Percentiles rank a stretch among this genome's conserved stretches.
Evolutionary conservation across 768 basidiomycete genomes (phyloP).

Genomic region (Hemileccinum rubropunctum): DNA sequence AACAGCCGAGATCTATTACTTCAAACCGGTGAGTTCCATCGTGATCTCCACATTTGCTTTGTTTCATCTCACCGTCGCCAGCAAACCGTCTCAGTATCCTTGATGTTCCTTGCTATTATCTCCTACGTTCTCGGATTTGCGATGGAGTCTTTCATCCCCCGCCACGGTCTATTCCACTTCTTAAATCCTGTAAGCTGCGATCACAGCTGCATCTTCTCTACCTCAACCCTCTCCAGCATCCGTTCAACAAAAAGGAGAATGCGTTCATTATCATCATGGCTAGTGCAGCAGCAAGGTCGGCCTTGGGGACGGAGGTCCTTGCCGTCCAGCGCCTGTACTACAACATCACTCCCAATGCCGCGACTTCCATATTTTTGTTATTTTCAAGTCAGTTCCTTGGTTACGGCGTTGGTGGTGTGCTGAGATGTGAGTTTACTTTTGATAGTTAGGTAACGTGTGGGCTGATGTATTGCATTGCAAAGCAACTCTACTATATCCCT

Average conservation of each 20-base stretch:
- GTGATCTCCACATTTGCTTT: background rate
- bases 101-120: constrained; percentile 52
- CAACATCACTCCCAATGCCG: constrained; percentile 39
- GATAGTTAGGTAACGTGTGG: background rate
- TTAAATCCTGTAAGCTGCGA: constrained; percentile 44
- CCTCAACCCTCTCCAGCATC: constrained; percentile 35
- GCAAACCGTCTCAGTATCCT: constrained; percentile 52
- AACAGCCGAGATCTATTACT: constrained; percentile 58
- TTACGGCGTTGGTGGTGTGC: constrained; percentile 52
- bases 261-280: constrained; percentile 57
- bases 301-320: constrained; percentile 51
- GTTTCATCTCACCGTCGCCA: constrained; percentile 15
- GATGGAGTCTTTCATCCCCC: constrained; percentile 46
- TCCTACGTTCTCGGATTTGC: constrained; percentile 48
- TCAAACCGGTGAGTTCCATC: constrained; percentile 44
- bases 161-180: constrained; percentile 42
- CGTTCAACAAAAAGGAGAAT: constrained; percentile 59
- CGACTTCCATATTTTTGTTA: constrained; percentile 42
- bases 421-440: constrained; percentile 37
- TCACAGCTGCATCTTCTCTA: background rate
- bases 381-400: constrained; percentile 38
- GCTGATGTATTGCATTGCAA: constrained; percentile 3
- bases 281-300: constrained; percentile 51
- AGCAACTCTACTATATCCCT: constrained; percentile 40
- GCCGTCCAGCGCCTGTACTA: constrained; percentile 39